Conservation (phyloP, 2,329 filamentous ascomycete species). For the Teratosphaeria gauchensis region DNA sequence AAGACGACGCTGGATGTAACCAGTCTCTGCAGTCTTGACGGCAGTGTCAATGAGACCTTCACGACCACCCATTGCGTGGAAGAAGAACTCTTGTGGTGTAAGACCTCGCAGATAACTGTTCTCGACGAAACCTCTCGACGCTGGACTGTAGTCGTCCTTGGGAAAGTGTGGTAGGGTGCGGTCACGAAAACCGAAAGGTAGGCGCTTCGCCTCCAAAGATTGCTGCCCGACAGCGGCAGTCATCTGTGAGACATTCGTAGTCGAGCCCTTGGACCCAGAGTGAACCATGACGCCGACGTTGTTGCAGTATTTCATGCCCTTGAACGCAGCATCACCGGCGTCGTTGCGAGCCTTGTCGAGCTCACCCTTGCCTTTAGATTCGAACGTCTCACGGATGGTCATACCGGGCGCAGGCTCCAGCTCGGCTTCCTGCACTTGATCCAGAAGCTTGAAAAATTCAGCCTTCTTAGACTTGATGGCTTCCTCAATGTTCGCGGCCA, state of each 20-base stretch:
- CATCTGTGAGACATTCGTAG: constrained; percentile 99
- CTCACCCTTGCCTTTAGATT: constrained; percentile 90
- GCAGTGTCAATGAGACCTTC: constrained; percentile 99
- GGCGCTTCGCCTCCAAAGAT: constrained; percentile 95
- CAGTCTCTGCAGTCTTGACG: constrained; percentile 97
- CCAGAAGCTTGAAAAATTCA: constrained; percentile 67
- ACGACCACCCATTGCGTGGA: constrained; percentile 99
- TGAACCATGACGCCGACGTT: constrained; percentile 94
- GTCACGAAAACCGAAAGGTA: constrained; percentile 98
- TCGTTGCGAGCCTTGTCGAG: constrained; percentile 94
- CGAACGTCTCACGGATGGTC: constrained; percentile 97
- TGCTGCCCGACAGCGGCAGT: constrained; percentile 95
- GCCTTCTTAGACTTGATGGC: constrained; percentile 74
- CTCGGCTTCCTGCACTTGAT: constrained; percentile 70
- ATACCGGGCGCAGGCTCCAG: constrained; percentile 94
- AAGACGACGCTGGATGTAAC: constrained; percentile 96
- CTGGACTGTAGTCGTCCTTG: constrained; percentile 97
- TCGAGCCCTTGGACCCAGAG: constrained; percentile 95
- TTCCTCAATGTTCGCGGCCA: constrained; percentile 73
- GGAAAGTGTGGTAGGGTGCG: constrained; percentile 94
- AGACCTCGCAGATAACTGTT: constrained; percentile 96
- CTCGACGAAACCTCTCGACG: constrained; percentile 94
- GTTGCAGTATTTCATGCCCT: constrained; percentile 89
- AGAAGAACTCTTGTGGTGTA: constrained; percentile 95
- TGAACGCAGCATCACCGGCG: constrained; percentile 84